These are phyloP conservation scores for Bertia moriformis DNA, from an alignment of 2,329 filamentous ascomycete species.

Conservation along the genomic window DNA sequence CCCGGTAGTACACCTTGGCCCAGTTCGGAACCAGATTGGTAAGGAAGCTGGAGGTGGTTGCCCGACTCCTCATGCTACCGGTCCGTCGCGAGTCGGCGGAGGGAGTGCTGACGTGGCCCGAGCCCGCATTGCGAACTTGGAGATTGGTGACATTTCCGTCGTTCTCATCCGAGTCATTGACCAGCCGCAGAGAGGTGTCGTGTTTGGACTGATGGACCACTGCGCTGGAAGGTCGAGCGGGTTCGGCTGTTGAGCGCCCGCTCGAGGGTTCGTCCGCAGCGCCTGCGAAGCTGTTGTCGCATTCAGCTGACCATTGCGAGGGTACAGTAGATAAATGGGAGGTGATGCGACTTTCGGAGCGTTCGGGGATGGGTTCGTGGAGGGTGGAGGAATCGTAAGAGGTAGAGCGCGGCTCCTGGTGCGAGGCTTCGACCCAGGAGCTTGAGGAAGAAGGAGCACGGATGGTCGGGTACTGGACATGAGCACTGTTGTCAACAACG, in stretches of 20 bases:
- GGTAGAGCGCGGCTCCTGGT: too few relatives aligned
- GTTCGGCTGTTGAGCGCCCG: neutral
- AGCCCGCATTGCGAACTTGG: neutral
- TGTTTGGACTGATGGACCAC: neutral
- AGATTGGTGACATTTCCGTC: neutral
- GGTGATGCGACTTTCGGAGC: neutral
- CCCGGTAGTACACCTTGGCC: neutral
- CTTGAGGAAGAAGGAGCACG: neutral
- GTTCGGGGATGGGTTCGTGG: neutral
- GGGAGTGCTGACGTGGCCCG: neutral
- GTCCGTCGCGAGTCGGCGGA: neutral
- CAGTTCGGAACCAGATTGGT: too few relatives aligned
- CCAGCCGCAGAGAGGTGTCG: neutral
- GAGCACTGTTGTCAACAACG: neutral
- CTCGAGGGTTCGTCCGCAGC: neutral
- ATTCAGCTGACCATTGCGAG: neutral
- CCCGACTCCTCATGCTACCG: neutral
- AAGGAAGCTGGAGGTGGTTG: neutral
- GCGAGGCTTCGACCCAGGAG: neutral
- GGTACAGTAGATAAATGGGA: too few relatives aligned
- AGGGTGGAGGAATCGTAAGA: neutral
- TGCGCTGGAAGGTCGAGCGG: too few relatives aligned
- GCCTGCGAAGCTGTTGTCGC: neutral
- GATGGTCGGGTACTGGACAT: neutral
- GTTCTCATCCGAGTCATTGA: neutral